These are phyloP conservation scores for Zoysia japonica DNA, from an alignment of 176 grass and related monocot genomes.

Conservation along the genomic window DNA sequence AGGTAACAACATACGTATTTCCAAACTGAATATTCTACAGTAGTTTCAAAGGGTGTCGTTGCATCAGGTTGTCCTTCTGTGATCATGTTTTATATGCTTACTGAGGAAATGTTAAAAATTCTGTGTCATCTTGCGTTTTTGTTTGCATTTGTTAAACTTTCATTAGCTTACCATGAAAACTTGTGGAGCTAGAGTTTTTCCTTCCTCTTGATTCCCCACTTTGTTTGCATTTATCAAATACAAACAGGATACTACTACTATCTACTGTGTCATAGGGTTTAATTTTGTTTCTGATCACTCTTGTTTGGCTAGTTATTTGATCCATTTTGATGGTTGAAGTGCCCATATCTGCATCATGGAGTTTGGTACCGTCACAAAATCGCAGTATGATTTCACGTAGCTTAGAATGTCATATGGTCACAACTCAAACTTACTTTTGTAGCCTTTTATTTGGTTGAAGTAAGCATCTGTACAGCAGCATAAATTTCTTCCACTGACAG, in stretches of 20 bases:
- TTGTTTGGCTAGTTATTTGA: not conserved
- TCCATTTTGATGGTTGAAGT: constrained; percentile 18
- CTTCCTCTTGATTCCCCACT: not conserved
- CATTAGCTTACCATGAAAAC: not conserved
- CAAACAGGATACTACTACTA: not conserved
- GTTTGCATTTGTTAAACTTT: not conserved
- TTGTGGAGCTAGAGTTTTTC: constrained; percentile 4
- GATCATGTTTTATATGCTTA: constrained; percentile 21
- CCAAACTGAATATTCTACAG: not conserved
- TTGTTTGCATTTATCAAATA: not conserved
- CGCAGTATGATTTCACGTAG: not conserved
- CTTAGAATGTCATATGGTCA: constrained; percentile 9
- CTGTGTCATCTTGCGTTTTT: not conserved
- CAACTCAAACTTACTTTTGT: not conserved
- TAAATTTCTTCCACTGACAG: not conserved
- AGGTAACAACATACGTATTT: constrained; percentile 45
- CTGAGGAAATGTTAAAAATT: not conserved
- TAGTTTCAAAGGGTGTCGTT: not conserved
- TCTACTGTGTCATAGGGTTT: constrained; percentile 12
- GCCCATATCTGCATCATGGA: not conserved
- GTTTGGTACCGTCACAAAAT: not conserved
- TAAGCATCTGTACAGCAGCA: not conserved
- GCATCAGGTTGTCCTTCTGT: not conserved
- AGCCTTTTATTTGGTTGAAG: constrained; percentile 13
- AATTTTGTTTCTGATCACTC: not conserved